Conservation (phyloP, 352 stramenopile species). For the Phytophthora constricta region DNA sequence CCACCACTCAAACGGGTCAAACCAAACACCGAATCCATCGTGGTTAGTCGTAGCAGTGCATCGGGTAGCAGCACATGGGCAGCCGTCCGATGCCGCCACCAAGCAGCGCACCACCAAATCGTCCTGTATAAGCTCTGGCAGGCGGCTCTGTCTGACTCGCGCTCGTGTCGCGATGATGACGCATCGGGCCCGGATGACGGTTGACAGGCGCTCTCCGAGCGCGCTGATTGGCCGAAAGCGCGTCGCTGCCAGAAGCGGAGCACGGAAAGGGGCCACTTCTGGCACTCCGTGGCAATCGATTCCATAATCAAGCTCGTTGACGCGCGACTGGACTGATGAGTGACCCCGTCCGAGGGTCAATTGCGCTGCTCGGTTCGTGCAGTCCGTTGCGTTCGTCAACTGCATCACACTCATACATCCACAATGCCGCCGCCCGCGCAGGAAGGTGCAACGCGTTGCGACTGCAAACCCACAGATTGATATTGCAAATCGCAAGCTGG, state of each 20-base stretch:
- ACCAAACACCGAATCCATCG: no score
- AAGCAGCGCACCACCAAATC: neutral
- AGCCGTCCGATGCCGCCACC: neutral
- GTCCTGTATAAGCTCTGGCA: no score
- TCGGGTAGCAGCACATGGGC: no score
- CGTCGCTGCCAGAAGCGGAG: neutral
- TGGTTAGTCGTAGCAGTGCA: no score
- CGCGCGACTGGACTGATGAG: neutral
- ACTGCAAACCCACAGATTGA: no score
- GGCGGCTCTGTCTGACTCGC: no score
- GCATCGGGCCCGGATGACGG: slow-evolving; percentile 20
- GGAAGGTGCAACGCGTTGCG: no score
- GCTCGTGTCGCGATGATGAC: slow-evolving; percentile 32
- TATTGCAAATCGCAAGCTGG: no score
- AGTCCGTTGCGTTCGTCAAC: neutral
- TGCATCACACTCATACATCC: neutral
- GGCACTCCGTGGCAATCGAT: neutral
- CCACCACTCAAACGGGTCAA: no score
- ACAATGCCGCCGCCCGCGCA: no score
- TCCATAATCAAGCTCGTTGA: slow-evolving; percentile 25
- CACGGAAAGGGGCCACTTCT: slow-evolving; percentile 3
- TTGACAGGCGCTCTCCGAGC: slow-evolving; percentile 11
- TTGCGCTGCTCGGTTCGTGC: no score
- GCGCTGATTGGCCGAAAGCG: slow-evolving; percentile 25
- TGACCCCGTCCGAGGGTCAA: neutral